These are phyloP conservation scores for Colletotrichum zoysiae DNA, from an alignment of 2,329 filamentous ascomycete species.

Conservation along the genomic window DNA sequence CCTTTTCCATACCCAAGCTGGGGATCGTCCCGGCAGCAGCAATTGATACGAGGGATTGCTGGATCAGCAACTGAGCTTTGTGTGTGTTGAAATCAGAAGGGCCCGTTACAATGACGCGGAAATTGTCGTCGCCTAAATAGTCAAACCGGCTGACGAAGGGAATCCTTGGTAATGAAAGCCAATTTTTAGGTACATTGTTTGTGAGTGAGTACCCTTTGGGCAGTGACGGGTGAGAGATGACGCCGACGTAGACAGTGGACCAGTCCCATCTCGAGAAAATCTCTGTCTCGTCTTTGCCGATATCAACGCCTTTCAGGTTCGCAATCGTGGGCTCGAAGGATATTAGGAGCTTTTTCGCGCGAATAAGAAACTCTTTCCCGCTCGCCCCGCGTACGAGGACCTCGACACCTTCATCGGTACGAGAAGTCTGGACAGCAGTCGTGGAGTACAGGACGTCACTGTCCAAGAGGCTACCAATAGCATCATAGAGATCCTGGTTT, in stretches of 20 bases:
- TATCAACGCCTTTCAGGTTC: slow-evolving; percentile 50
- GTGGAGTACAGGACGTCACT: slow-evolving; percentile 53
- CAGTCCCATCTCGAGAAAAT: slow-evolving; percentile 51
- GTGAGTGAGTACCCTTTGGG: slow-evolving; percentile 46
- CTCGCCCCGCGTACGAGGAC: slow-evolving; percentile 48
- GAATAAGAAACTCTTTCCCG: slow-evolving; percentile 44
- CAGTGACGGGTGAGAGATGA: slow-evolving; percentile 50
- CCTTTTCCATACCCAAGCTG: slow-evolving; percentile 26
- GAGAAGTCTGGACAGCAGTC: slow-evolving; percentile 49
- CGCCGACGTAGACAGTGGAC: slow-evolving; percentile 49
- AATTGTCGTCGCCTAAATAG: slow-evolving; percentile 47
- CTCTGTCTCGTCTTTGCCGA: slow-evolving; percentile 48
- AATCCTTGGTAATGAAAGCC: slow-evolving; percentile 45
- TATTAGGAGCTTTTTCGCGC: slow-evolving; percentile 52
- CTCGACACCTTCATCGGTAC: slow-evolving; percentile 48
- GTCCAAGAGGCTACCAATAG: slow-evolving; percentile 51
- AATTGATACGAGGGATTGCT: slow-evolving; percentile 45
- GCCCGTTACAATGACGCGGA: slow-evolving; percentile 47
- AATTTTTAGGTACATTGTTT: slow-evolving; percentile 48
- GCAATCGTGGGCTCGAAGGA: slow-evolving; percentile 51
- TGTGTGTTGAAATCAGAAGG: slow-evolving; percentile 38
- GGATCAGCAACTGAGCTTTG: slow-evolving; percentile 46
- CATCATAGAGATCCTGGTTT: slow-evolving; percentile 57
- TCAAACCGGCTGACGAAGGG: slow-evolving; percentile 49
- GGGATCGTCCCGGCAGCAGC: slow-evolving; percentile 43